Base-by-base conservation (phyloP, 345 rosid species). In the Tarenaya hassleriana region DNA sequence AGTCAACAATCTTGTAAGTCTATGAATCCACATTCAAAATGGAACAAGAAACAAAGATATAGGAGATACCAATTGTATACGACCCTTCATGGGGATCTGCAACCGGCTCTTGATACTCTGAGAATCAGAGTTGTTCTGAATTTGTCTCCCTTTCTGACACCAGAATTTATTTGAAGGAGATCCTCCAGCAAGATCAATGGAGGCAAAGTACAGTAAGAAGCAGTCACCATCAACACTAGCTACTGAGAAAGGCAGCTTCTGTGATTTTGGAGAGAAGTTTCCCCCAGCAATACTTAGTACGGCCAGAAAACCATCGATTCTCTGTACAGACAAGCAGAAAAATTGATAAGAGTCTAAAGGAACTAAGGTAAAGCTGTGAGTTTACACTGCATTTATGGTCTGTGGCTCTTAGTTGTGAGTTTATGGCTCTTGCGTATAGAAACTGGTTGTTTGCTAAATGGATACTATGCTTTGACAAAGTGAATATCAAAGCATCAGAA, bases 251-350 rank as follows among this genome's bases (percentile, higher is more conserved):
- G 97, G 95, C 70, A 90, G 95, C 74, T 86, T 86, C 81, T 71
- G 92, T 9, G 88, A 78, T 61, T 82, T 80, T 3, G 92, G 94
- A 20, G 94, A 90, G 66, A 90, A 82, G 59, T 70, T 76, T 50
- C 97, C 97, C 19, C 94, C 96, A 56, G 85, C 82, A 48, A 90
- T 72, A 76, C 94, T 86, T 65, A 90, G 78, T 51, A 86, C 96
- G 58, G 97, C 97, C 18, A 90, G 86, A 72, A 90, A 90, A 45
- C 98, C 98, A 47, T 84, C 88, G 53, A 90, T 78, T 72, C 70
- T 74, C 98, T 82, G 62, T 45, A 70, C 66, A 29, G 65, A 14
- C 54, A 51, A 38, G 12, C n/a, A 53, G 54, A 15, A 20, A 39
- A 11, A 24, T 52, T 27, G 64, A 57, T 41, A 58, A 41, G 34